Conservation (phyloP, 768 basidiomycete genomes). For the Paxillus involutus region DNA sequence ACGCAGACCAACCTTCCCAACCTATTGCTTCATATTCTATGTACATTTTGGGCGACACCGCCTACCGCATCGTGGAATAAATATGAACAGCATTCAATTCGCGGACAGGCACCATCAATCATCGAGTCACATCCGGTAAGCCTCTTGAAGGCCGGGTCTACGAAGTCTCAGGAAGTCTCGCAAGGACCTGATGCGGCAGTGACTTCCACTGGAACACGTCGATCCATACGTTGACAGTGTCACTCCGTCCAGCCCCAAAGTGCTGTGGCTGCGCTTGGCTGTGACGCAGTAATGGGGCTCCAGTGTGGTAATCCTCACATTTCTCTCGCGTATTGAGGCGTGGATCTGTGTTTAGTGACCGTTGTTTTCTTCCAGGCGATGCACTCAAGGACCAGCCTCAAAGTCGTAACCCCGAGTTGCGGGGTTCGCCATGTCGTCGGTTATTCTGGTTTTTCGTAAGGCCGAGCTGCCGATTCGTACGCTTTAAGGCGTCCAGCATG, state of each 20-base stretch:
- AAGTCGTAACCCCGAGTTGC: too few relatives aligned
- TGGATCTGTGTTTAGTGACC: neutral
- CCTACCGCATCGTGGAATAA: neutral
- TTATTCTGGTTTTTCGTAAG: neutral
- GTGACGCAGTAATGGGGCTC: neutral
- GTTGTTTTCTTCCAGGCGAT: neutral
- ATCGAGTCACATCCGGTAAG: constrained; percentile 20
- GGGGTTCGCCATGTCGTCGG: constrained; percentile 6
- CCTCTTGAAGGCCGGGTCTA: constrained; percentile 8
- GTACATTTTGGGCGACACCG: too few relatives aligned
- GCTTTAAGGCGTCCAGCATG: neutral
- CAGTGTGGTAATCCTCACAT: neutral
- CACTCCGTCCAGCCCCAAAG: neutral
- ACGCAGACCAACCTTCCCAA: neutral
- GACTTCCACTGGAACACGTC: neutral
- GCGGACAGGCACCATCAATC: constrained; percentile 3
- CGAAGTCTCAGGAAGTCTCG: too few relatives aligned
- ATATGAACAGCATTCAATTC: neutral
- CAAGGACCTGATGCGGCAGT: too few relatives aligned
- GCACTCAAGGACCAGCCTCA: neutral
- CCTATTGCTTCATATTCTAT: neutral
- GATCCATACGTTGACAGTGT: neutral
- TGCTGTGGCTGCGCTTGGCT: neutral
- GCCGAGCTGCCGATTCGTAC: neutral
- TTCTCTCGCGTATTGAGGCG: too few relatives aligned